Evolutionary conservation across 1,139 yeast species (phyloP), one percentile per base, ranked within the genome.

Genomic region (Kluyveromyces sp.): DNA sequence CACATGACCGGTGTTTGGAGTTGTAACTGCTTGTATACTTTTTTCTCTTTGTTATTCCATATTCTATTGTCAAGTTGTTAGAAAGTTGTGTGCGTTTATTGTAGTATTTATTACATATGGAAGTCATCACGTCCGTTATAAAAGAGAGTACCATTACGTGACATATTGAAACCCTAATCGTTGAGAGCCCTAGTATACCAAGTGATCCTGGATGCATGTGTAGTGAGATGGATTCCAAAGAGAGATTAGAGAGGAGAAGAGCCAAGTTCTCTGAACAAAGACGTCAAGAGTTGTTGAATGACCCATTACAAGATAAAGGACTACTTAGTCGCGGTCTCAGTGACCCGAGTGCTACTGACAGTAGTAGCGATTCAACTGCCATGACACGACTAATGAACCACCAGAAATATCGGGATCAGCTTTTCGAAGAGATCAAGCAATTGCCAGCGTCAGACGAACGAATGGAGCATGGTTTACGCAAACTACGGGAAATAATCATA

Each of bases 401-500:
- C 36, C 50, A 43, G 33, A 26, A n/a, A 6, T 48, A 50, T 7
- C 45, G 58, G 41, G 46, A 32, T 4, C 37, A 41, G 4, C 35
- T 56, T 7, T 45, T 50, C 25, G 3, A 34, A 0, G 36, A 40
- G 26, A 46, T 56, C 3, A 37, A 44, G 35, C 39, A 33, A 4
- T 10, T 30, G 7, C 8, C 27, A 4, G 15, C 34, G 25, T 8
- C 30, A 6, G 38, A 33, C 8, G 44, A 43, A 27, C 15, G 42
- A 4, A 25, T 52, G 8, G 55, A 47, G n/a, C 57, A 55, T 43
- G 59, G 59, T 1, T 45, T 57, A 31, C 41, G 59, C 26, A 56
- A 56, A 43, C 45, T 57, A n/a, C 49, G 61, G 34, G 59, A 56
- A 44, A 40, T 56, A 7, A 48, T 55, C 21, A 46, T 56, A 8